Conservation (phyloP, 176 grass and related monocot genomes). For the Leersia perrieri region DNA sequence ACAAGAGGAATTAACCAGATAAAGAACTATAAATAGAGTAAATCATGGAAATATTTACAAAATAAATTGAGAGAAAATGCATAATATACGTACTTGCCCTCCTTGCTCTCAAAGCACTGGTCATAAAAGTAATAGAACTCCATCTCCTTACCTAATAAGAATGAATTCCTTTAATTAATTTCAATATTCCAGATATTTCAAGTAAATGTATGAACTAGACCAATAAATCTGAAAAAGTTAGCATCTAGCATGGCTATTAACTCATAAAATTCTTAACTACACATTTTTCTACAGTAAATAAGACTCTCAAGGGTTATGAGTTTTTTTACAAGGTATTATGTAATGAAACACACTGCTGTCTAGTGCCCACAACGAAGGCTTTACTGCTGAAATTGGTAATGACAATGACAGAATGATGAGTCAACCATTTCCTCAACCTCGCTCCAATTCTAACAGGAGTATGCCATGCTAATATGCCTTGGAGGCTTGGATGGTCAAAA, state of each 20-base stretch:
- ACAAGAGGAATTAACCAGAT: slow-evolving; percentile 1
- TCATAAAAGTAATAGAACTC: slow-evolving; percentile 97
- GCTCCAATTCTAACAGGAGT: too few species aligned
- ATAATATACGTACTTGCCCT: slow-evolving; percentile 83
- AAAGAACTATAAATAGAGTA: not conserved
- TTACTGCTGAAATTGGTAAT: not conserved
- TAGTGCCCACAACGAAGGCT: not conserved
- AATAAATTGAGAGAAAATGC: not conserved
- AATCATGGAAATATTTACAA: slow-evolving; percentile 9
- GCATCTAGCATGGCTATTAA: slow-evolving; percentile 9
- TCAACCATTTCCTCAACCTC: too few species aligned
- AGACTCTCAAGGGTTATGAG: not conserved
- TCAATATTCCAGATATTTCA: not conserved
- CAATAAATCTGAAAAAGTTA: not conserved
- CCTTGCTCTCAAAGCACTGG: slow-evolving; percentile 86
- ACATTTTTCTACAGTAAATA: slow-evolving; percentile 18
- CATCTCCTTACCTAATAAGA: slow-evolving; percentile 82
- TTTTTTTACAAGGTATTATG: not conserved
- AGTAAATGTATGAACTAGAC: not conserved
- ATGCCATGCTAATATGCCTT: too few species aligned
- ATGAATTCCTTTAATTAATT: slow-evolving; percentile 24
- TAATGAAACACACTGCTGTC: not conserved
- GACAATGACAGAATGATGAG: not conserved
- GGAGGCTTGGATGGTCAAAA: too few species aligned
- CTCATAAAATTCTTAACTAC: not conserved